phyloP scores from a whole-genome alignment of 1,139 yeast species.

The Saccharomyces hybrid region DNA sequence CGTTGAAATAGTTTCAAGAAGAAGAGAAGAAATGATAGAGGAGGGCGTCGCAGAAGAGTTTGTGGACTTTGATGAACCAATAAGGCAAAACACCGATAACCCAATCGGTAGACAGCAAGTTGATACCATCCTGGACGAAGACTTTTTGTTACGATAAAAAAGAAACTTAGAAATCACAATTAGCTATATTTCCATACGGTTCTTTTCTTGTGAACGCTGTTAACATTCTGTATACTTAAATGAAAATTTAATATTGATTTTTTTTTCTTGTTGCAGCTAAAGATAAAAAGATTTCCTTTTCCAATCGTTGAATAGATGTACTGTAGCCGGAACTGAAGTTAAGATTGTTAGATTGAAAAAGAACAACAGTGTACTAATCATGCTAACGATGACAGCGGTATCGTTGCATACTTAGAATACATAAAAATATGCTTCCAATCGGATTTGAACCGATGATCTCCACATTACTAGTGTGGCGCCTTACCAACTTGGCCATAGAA shows the following conservation, averaged over 20 bases:
- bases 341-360: not conserved
- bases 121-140: not conserved
- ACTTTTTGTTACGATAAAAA: not conserved
- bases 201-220: not conserved
- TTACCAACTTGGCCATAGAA: constrained; percentile 81
- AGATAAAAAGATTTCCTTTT: not conserved
- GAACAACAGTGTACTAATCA: not conserved
- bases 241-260: not conserved
- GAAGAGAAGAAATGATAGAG: constrained; percentile 2
- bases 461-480: constrained; percentile 89
- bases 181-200: not conserved
- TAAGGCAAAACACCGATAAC: not conserved
- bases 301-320: not conserved
- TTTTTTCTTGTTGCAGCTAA: not conserved
- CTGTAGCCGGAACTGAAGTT: not conserved
- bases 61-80: not conserved
- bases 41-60: not conserved
- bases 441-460: constrained; percentile 74
- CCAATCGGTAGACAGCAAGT: not conserved
- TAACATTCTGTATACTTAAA: not conserved
- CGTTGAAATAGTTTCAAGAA: constrained; percentile 7
- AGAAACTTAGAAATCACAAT: not conserved
- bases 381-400: not conserved
- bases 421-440: not conserved
- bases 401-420: not conserved